A percentile compares a stretch with the other conserved stretches of the same genome.
phyloP scores from a whole-genome alignment of 169 alveolate genomes.

The Plasmodium sp. region DNA sequence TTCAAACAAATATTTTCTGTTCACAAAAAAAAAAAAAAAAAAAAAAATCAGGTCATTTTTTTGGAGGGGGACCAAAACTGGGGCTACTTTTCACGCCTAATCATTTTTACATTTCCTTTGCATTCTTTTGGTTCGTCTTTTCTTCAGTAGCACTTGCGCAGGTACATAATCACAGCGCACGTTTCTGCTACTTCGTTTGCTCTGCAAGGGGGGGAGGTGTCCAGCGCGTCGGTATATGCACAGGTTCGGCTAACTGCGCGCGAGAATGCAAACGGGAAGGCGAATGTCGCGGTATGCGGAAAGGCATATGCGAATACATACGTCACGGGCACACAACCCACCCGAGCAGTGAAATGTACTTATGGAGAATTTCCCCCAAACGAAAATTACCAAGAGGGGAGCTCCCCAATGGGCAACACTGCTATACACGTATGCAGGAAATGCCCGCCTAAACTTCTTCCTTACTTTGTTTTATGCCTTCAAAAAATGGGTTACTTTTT shows the following conservation, averaged over 20 bases:
- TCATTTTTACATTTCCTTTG: neutral
- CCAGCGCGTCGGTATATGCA: neutral
- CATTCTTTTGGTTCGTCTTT: neutral
- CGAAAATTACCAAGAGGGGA: neutral
- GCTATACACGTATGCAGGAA: neutral
- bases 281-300: neutral
- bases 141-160: neutral
- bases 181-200: neutral
- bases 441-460: neutral
- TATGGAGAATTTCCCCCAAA: neutral
- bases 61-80: neutral
- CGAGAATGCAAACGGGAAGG: neutral
- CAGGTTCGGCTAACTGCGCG: neutral
- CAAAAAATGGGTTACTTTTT: conserved; percentile 30
- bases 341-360: neutral
- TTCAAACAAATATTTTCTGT: neutral
- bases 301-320: neutral
- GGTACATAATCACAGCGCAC: neutral
- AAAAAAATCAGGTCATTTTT: neutral
- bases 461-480: conserved; percentile 19
- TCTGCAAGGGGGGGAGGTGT: neutral
- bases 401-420: neutral
- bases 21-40: neutral
- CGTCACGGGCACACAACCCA: neutral
- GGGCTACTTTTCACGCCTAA: neutral